Evolutionary conservation across 75 land plant species (phyloP), one percentile per base, ranked within the genome.

Genomic region (Chamaecyparis obtusa): DNA sequence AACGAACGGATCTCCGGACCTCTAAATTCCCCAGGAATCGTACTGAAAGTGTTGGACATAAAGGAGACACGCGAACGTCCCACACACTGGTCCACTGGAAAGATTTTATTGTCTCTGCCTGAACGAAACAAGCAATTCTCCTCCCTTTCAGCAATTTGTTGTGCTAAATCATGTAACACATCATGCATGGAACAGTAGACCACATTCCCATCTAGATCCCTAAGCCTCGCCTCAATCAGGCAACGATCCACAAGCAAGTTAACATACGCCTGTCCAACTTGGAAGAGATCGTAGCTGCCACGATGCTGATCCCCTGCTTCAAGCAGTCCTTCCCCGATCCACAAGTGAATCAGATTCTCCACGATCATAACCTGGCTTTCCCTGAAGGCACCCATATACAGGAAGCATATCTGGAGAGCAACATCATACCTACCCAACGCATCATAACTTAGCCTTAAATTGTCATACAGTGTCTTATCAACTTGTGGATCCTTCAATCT

Each of bases 381-480:
- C 35, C 1, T 13, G 43, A 86, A 86, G 84, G 87, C 84, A 35
- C 85, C 83, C 24, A 44, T 44, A 24, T 80, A 80, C 11, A 80
- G 83, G 27, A 41, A 80, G 48, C 83, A 80, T 39, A 80, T 24
- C 21, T 80, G 83, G 8, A 80, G 48, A 44, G 11, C 39, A 21
- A 43, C 21, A 44, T 44, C 27, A 27, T 80, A 16, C 11, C 48
- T 44, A 14, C 83, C 87, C 69, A 88, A 57, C 9, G 60, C 88
- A 85, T 88, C 88, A 21, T 85, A 88, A 24, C 88, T 88, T 43
- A 88, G 41, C 88, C 74, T 9, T 10, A 88, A 69, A 27, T 75
- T 49, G 32, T 88, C 33, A 83, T 87, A 87, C 0, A 87, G 17
- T 19, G 24, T 21, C 55, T 87, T 39, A 5, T 36, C 46, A 46